Percentiles rank a stretch among this genome's conserved stretches.
Evolutionary conservation across 768 basidiomycete species (phyloP).

Genomic region (Baorangia bicolor): DNA sequence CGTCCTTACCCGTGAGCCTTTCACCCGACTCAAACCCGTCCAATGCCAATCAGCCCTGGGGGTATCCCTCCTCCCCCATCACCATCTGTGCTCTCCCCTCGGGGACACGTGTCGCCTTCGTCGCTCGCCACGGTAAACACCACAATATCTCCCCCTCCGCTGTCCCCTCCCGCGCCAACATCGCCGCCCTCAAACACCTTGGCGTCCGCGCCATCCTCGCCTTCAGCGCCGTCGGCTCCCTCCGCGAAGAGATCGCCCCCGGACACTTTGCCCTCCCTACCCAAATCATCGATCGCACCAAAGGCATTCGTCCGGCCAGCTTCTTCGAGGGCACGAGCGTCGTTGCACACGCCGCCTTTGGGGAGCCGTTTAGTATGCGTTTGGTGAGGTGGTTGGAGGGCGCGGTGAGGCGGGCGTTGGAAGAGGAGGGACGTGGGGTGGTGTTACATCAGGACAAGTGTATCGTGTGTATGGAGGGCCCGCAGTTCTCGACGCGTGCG

Average conservation of each 20-base stretch:
- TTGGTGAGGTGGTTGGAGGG: conserved; percentile 66
- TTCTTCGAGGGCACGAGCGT: conserved; percentile 83
- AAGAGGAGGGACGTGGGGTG: conserved; percentile 54
- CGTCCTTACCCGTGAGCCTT: conserved; percentile 22
- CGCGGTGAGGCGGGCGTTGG: conserved; percentile 63
- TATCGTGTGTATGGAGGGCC: conserved; percentile 96
- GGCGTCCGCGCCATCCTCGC: conserved; percentile 89
- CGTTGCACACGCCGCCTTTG: conserved; percentile 93
- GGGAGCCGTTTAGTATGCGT: conserved; percentile 79
- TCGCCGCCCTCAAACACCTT: conserved; percentile 90
- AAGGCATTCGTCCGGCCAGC: conserved; percentile 83
- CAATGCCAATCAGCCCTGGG: conserved; percentile 73
- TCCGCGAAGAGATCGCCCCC: conserved; percentile 89
- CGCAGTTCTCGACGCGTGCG: conserved; percentile 96
- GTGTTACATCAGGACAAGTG: conserved; percentile 79
- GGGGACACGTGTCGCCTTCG: conserved; percentile 79
- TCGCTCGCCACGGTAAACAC: conserved; percentile 84
- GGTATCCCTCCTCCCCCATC: conserved; percentile 85
- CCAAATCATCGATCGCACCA: conserved; percentile 96
- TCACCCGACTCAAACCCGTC: not conserved
- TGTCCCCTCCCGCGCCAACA: conserved; percentile 89
- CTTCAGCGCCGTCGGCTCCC: conserved; percentile 93
- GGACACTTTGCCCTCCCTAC: conserved; percentile 86
- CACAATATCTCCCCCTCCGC: conserved; percentile 78
- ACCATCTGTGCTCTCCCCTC: conserved; percentile 88